These are phyloP conservation scores for Eucalyptus decipiens DNA, from an alignment of 345 rosid species.

Conservation along the genomic window DNA sequence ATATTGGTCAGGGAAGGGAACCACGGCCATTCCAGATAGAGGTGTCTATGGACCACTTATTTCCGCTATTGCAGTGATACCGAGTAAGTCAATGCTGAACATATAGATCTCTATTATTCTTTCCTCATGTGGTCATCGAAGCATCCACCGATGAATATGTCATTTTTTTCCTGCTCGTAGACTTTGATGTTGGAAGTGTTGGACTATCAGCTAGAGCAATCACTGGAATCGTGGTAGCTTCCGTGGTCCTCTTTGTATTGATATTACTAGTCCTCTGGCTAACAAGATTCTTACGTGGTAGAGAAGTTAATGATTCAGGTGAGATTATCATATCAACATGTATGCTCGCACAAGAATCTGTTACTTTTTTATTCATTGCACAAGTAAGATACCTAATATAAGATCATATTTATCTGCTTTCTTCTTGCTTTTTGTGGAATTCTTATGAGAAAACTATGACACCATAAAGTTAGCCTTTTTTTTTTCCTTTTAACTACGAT, in stretches of 20 bases:
- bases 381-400: not conserved
- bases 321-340: not conserved
- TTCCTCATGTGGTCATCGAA: not conserved
- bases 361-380: not conserved
- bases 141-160: not conserved
- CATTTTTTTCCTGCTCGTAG: conserved; percentile 13
- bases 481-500: not conserved
- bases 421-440: not conserved
- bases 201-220: conserved; percentile 56
- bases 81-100: conserved; percentile 33
- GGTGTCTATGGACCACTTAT: conserved; percentile 88
- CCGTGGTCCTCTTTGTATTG: conserved; percentile 21
- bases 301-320: conserved; percentile 50
- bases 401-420: not conserved
- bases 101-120: not conserved
- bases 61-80: conserved; percentile 67
- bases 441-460: not conserved
- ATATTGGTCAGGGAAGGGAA: conserved; percentile 84
- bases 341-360: not conserved
- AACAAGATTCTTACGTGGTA: conserved; percentile 45
- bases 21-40: conserved; percentile 45
- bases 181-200: conserved; percentile 46
- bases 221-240: conserved; percentile 51
- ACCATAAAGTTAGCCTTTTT: not conserved
- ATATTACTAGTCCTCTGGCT: conserved; percentile 24